Base-by-base conservation (phyloP, 768 basidiomycete genomes). In the Tephrocybe sp. region DNA sequence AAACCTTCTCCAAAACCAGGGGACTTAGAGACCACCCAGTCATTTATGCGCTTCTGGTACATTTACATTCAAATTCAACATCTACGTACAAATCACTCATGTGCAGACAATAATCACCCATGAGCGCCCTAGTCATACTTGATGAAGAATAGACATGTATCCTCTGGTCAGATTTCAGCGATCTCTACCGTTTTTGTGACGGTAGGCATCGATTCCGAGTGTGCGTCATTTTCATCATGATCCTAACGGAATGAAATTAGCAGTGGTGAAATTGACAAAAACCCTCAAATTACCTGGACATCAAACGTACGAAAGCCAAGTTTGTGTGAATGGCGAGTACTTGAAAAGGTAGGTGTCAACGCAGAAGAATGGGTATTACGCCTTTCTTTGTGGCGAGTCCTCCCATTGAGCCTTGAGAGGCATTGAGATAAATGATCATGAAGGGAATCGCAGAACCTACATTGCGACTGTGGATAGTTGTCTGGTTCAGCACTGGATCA, bases 391-490 rank as follows among this genome's bases (percentile, higher is more conserved):
- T 63, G 38, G 20, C 54, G 53, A 3, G 49, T 50, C 14, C 62
- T 56, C 5, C 58, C 57, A 46, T 67, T 64, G 30, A 65, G 51
- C 58, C 63, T 66, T 49, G 25, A 18, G 44, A 30, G 12, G 24
- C n/a, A 23, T 33, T 9, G 33, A 30, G n/a, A 17, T 5, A 10
- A 12, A 25, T 4, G 8, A 15, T 1, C 24, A 18, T 15, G 2
- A 3, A 15, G 28, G 20, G n/a, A 21, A 21, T 15, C 15, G 17
- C 15, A 12, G 14, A 21, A 20, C 65, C 61, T 50, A 70, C 68
- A 71, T 71, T 18, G 68, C 69, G 50, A 69, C 69, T 71, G 45
- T 20, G 21, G 15, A n/a, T 14, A 5, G 34, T 36, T n/a, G 23
- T 23, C 1, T 18, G 14, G 20, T 39, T 50, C 18, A 36, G 17